Evolutionary conservation across 2,329 filamentous ascomycete species (phyloP).

Genomic region (Penicillium digitatum): DNA sequence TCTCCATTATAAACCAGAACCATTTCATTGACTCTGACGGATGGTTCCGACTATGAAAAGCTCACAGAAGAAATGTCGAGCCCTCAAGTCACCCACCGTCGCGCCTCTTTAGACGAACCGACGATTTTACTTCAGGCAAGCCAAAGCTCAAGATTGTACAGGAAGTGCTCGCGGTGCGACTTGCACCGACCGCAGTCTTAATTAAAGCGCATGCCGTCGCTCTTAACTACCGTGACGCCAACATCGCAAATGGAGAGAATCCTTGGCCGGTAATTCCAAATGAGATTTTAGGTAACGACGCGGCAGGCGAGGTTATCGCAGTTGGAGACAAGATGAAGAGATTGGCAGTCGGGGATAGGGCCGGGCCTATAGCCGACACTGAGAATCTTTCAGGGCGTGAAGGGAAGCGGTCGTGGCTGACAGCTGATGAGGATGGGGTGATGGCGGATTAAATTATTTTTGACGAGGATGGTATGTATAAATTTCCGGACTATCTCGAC

Average conservation of each 20-base stretch:
- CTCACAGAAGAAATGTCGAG: not conserved
- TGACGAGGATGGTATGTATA: slow-evolving; percentile 37
- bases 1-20: slow-evolving; percentile 1
- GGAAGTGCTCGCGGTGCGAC: slow-evolving; percentile 31
- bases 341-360: slow-evolving; percentile 37
- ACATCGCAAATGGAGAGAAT: slow-evolving; percentile 33
- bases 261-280: slow-evolving; percentile 39
- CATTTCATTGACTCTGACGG: not conserved
- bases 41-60: too few species aligned
- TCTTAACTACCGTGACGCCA: slow-evolving; percentile 27
- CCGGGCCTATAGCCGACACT: slow-evolving; percentile 40
- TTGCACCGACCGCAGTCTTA: slow-evolving; percentile 28
- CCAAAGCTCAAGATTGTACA: slow-evolving; percentile 35
- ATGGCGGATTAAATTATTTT: slow-evolving; percentile 44
- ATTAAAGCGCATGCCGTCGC: slow-evolving; percentile 23
- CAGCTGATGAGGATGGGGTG: slow-evolving; percentile 45
- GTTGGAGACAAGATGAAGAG: slow-evolving; percentile 35
- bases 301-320: slow-evolving; percentile 41
- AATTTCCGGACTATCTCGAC: slow-evolving; percentile 37
- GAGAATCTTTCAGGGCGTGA: slow-evolving; percentile 41
- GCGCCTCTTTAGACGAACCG: slow-evolving; percentile 33
- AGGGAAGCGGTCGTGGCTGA: slow-evolving; percentile 41
- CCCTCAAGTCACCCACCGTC: slow-evolving; percentile 12
- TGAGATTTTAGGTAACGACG: slow-evolving; percentile 41
- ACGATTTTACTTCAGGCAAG: slow-evolving; percentile 30